Conservation (phyloP, 2,329 filamentous ascomycete genomes). For the Metarhizium album region DNA sequence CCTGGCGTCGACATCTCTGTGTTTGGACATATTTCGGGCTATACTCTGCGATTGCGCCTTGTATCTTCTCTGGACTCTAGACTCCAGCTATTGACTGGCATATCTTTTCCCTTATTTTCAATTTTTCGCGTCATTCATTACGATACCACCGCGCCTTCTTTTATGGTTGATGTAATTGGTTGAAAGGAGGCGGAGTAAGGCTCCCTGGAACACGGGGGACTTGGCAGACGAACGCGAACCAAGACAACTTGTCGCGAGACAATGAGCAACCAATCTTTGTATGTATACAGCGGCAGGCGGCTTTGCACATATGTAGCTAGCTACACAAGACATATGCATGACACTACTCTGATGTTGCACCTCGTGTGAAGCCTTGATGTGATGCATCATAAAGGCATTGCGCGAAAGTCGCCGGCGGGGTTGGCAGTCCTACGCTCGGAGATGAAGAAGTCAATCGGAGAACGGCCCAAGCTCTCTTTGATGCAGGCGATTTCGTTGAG, state of each 20-base stretch:
- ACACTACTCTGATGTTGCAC: background rate
- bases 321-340: constrained; percentile 4
- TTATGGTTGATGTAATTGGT: background rate
- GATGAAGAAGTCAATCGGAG: too few relatives aligned
- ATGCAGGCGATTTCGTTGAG: too few relatives aligned
- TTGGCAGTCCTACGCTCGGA: too few relatives aligned
- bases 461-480: too few relatives aligned
- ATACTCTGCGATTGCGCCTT: constrained; percentile 17
- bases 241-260: background rate
- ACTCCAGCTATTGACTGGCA: constrained; percentile 19
- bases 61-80: constrained; percentile 24
- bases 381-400: too few relatives aligned
- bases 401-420: too few relatives aligned
- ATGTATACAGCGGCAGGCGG: background rate
- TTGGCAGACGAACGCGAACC: background rate
- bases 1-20: constrained; percentile 18
- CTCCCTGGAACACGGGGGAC: background rate
- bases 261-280: background rate
- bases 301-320: constrained; percentile 6
- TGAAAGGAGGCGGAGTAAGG: background rate
- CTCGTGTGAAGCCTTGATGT: background rate
- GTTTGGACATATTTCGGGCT: constrained; percentile 21
- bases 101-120: constrained; percentile 14
- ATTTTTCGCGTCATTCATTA: constrained; percentile 6
- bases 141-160: constrained; percentile 14